Conservation (phyloP, 208 protist genomes). For the Leishmania major region DNA sequence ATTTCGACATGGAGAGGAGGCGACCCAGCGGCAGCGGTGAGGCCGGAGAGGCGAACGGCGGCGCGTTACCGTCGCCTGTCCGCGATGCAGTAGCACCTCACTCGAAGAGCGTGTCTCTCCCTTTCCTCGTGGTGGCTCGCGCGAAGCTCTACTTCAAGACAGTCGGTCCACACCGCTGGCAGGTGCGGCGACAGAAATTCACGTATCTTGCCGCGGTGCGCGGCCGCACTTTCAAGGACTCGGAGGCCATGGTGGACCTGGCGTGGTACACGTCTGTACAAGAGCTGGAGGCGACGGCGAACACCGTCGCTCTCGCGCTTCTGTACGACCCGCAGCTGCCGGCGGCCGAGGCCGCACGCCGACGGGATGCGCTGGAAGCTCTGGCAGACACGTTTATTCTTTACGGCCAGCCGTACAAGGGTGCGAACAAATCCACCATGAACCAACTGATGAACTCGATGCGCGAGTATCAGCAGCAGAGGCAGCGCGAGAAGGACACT, state of each 20-base stretch:
- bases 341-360: constrained; percentile 31
- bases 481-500: constrained; percentile 46
- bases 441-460: constrained; percentile 81
- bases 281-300: constrained; percentile 78
- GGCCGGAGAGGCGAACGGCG: neutral
- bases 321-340: constrained; percentile 56
- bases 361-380: constrained; percentile 58
- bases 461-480: constrained; percentile 72
- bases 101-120: constrained; percentile 3
- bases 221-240: constrained; percentile 73
- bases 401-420: constrained; percentile 77
- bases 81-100: neutral
- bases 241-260: constrained; percentile 77
- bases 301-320: constrained; percentile 47
- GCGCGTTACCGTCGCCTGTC: neutral
- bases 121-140: constrained; percentile 3
- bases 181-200: constrained; percentile 36
- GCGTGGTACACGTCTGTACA: constrained; percentile 76
- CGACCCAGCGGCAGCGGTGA: neutral
- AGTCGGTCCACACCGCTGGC: constrained; percentile 49
- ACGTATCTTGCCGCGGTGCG: constrained; percentile 50
- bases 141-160: constrained; percentile 28
- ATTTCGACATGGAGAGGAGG: constrained; percentile 40
- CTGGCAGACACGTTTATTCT: constrained; percentile 64
- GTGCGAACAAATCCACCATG: constrained; percentile 78